Evolutionary conservation across 371 early-diverging fungal species (phyloP).

Genomic region (Mortierella sp.): DNA sequence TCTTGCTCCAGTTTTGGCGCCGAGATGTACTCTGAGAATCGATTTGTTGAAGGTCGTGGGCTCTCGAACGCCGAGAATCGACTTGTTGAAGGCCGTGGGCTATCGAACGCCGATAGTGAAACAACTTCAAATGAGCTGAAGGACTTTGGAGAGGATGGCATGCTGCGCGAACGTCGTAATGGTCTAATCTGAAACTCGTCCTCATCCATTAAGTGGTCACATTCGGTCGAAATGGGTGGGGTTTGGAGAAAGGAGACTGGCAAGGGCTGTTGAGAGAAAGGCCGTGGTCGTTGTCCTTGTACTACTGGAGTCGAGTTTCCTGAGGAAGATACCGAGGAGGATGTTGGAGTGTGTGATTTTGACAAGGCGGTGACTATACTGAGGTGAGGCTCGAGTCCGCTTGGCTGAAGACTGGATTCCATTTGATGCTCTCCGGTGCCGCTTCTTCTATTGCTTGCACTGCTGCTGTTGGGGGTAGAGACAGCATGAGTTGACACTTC

Average conservation of each 20-base stretch:
- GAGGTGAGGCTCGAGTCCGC: not conserved
- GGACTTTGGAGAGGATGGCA: not conserved
- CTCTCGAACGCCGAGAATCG: conserved; percentile 2
- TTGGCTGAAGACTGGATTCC: not conserved
- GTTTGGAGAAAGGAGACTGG: not conserved
- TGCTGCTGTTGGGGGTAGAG: not conserved
- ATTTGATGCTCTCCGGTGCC: not conserved
- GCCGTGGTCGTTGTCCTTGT: not conserved
- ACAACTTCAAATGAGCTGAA: conserved; percentile 3
- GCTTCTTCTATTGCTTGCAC: not conserved
- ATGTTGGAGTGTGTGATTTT: not conserved
- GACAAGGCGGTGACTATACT: not conserved
- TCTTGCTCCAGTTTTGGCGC: not conserved
- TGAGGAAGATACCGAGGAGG: not conserved
- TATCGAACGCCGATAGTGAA: not conserved
- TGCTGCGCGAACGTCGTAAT: not conserved
- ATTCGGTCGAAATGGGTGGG: not conserved
- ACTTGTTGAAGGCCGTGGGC: not conserved
- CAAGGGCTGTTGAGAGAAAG: not conserved
- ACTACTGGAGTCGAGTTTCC: not conserved
- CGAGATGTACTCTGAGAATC: conserved; percentile 3
- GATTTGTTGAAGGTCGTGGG: not conserved
- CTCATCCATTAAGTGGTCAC: not conserved
- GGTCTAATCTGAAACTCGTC: not conserved
- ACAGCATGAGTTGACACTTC: not conserved